Conservation (phyloP, 2,329 filamentous ascomycete species). For the Sporothrix dimorphospora region DNA sequence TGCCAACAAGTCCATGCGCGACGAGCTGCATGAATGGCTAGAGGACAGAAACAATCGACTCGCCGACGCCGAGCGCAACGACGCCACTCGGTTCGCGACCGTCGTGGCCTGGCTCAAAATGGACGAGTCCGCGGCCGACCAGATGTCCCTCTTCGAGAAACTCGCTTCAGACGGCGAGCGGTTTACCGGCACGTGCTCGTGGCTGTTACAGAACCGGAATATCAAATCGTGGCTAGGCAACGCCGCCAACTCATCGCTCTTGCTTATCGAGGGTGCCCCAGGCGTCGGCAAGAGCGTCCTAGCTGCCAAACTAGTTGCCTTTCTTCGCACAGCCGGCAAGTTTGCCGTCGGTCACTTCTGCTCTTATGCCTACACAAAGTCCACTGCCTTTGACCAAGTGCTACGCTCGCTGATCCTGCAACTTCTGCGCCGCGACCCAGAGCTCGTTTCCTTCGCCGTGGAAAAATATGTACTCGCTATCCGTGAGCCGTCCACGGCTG, state of each 20-base stretch:
- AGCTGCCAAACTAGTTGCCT: neutral
- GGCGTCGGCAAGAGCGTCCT: neutral
- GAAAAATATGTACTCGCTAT: neutral
- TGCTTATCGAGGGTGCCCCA: neutral
- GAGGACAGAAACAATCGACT: neutral
- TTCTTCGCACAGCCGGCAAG: conserved; percentile 3
- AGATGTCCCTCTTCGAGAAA: neutral
- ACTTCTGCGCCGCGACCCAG: conserved; percentile 31
- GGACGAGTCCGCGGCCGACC: neutral
- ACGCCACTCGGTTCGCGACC: neutral
- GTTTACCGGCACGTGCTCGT: neutral
- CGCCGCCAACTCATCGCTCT: neutral
- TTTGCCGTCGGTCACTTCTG: conserved; percentile 43
- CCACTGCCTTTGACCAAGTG: conserved; percentile 42
- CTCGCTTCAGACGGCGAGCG: neutral
- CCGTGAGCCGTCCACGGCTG: neutral
- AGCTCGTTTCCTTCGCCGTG: neutral
- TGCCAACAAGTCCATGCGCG: neutral
- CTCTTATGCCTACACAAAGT: conserved; percentile 39
- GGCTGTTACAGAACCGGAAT: neutral
- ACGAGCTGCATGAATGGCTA: neutral
- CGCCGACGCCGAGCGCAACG: neutral
- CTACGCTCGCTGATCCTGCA: conserved; percentile 42
- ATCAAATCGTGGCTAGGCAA: neutral
- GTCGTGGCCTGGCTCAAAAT: neutral